Percentiles rank a stretch among this genome's conserved stretches.
These are phyloP conservation scores for Glycyrrhiza uralensis DNA, from an alignment of 306 rosid genomes.

Conservation along the genomic window DNA sequence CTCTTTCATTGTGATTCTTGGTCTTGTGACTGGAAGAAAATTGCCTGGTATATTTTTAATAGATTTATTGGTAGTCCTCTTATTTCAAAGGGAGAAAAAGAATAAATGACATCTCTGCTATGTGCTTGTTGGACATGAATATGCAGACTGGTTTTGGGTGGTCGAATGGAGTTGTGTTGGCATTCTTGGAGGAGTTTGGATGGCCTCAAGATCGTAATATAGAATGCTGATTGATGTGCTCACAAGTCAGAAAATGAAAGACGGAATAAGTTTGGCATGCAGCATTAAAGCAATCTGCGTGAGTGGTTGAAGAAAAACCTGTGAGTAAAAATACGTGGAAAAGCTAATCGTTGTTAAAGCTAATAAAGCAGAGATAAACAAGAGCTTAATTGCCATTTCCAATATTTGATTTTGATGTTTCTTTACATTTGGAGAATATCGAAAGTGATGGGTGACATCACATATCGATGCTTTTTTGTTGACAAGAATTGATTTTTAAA, in stretches of 20 bases:
- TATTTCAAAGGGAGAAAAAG: not conserved
- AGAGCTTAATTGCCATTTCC: not conserved
- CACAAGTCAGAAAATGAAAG: not conserved
- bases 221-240: conserved; percentile 43
- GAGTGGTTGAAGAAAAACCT: not conserved
- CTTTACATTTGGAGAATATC: not conserved
- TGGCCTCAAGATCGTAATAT: conserved; percentile 74
- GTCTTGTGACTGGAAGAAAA: not conserved
- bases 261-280: not conserved
- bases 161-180: conserved; percentile 91
- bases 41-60: not conserved
- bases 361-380: not conserved
- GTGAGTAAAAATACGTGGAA: not conserved
- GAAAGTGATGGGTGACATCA: not conserved
- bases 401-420: conserved; percentile 5
- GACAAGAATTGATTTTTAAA: too few species aligned
- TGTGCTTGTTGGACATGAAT: not conserved
- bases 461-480: not conserved
- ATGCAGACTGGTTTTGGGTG: conserved; percentile 97
- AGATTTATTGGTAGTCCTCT: not conserved
- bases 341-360: not conserved
- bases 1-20: not conserved
- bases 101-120: not conserved
- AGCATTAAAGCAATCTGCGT: not conserved
- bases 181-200: conserved; percentile 93